Evolutionary conservation across 805 yeast species (phyloP).

Genomic region (Myxozyma geophila): DNA sequence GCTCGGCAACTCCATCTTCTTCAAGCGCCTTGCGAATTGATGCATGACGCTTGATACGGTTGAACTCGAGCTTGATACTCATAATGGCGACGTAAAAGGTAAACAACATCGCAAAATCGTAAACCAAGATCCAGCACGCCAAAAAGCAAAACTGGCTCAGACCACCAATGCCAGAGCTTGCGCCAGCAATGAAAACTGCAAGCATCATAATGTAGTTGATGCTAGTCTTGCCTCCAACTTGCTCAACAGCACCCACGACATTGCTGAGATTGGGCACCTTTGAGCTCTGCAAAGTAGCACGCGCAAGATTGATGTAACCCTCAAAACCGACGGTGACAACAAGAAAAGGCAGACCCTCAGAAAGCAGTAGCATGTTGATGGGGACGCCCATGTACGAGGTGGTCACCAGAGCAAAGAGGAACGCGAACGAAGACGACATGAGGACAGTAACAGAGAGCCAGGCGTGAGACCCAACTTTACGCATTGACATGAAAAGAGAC

Average conservation of each 20-base stretch:
- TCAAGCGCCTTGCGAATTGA: conserved; percentile 78
- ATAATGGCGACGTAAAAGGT: conserved; percentile 85
- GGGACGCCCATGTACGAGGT: conserved; percentile 60
- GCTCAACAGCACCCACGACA: conserved; percentile 48
- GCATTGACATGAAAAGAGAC: conserved; percentile 77
- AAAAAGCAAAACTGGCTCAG: conserved; percentile 80
- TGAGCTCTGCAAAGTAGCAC: conserved; percentile 46
- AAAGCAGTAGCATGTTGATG: conserved; percentile 72
- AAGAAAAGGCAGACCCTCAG: conserved; percentile 92
- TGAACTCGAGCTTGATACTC: conserved; percentile 86
- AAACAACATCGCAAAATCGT: conserved; percentile 72
- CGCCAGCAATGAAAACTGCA: conserved; percentile 60
- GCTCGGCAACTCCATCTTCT: conserved; percentile 85
- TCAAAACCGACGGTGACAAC: conserved; percentile 92
- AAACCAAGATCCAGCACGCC: conserved; percentile 67
- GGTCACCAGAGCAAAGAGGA: conserved; percentile 73
- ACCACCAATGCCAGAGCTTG: conserved; percentile 69
- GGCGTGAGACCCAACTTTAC: conserved; percentile 75
- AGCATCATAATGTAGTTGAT: conserved; percentile 79
- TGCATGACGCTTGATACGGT: conserved; percentile 79
- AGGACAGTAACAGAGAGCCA: conserved; percentile 85
- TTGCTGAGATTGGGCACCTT: conserved; percentile 37
- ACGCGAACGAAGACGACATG: conserved; percentile 78
- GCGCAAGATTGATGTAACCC: conserved; percentile 74
- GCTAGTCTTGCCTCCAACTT: conserved; percentile 57